Evolutionary conservation across 257 asterid species (phyloP).

Genomic region (Solanum neorickii): DNA sequence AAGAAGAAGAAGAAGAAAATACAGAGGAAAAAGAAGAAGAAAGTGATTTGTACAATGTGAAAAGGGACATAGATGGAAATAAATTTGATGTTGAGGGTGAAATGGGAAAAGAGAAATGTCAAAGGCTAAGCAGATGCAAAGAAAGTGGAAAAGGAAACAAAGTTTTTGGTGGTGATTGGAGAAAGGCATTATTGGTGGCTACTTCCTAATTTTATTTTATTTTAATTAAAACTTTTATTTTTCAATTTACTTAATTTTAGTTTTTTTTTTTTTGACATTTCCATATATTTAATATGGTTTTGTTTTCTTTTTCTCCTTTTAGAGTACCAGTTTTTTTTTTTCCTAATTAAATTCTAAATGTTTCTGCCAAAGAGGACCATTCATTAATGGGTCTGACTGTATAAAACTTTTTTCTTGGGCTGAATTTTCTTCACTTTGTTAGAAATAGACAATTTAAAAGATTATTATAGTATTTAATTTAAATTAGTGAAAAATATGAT

Average conservation of each 20-base stretch:
- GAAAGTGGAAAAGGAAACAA: conserved; percentile 36
- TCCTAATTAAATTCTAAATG: neutral
- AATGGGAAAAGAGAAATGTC: conserved; percentile 36
- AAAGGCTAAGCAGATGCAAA: conserved; percentile 42
- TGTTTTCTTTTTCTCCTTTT: neutral
- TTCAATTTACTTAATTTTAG: neutral
- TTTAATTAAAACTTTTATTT: neutral
- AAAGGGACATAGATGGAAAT: conserved; percentile 14
- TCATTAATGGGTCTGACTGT: neutral
- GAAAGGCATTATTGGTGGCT: conserved; percentile 35
- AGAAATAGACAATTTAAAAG: neutral
- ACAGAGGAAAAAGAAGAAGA: conserved; percentile 17
- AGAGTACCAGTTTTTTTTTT: neutral
- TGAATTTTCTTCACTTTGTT: neutral
- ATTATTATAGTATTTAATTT: neutral
- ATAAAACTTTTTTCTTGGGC: neutral
- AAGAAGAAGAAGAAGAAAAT: conserved; percentile 9
- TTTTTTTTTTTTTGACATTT: neutral
- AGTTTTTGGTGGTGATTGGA: conserved; percentile 48
- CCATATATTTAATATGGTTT: neutral
- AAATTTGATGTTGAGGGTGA: conserved; percentile 27
- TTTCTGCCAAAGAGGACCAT: neutral
- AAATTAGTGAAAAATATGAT: neutral
- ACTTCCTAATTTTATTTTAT: conserved; percentile 6
- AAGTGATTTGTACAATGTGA: neutral